Evolutionary conservation across 768 basidiomycete species (phyloP).

Genomic region (Cystobasidium ongulense): DNA sequence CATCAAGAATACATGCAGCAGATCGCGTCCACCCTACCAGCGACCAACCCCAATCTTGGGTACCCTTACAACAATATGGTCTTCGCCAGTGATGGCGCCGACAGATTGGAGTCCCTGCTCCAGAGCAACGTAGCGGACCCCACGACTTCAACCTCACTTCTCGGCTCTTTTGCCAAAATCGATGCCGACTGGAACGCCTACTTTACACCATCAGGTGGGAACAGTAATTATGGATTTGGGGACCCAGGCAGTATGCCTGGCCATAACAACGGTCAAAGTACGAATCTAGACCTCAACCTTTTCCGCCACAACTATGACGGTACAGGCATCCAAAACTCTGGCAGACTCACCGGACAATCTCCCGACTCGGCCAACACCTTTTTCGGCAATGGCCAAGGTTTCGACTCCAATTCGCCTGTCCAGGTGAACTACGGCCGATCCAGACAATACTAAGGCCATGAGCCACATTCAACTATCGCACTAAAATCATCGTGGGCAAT

Average conservation of each 20-base stretch:
- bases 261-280: not conserved
- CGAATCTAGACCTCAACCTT: not conserved
- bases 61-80: slow-evolving; percentile 31
- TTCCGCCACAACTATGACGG: slow-evolving; percentile 17
- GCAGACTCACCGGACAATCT: not conserved
- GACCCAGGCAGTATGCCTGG: not conserved
- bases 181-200: not conserved
- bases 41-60: slow-evolving; percentile 4
- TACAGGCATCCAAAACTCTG: slow-evolving; percentile 14
- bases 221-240: not conserved
- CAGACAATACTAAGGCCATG: not conserved
- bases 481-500: too few species aligned
- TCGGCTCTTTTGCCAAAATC: not conserved
- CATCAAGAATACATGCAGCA: slow-evolving; percentile 29
- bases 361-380: not conserved
- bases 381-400: not conserved
- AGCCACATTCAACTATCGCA: too few species aligned
- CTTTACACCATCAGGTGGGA: not conserved
- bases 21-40: not conserved
- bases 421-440: not conserved
- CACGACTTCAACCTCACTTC: not conserved
- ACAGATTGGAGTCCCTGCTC: slow-evolving; percentile 7
- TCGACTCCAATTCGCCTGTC: not conserved
- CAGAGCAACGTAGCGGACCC: slow-evolving; percentile 16
- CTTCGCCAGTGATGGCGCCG: slow-evolving; percentile 11